A percentile compares a stretch with the other conserved stretches of the same genome.
phyloP scores from a whole-genome alignment of 1,284 basidiomycete genomes.

The Irpex lacteus region DNA sequence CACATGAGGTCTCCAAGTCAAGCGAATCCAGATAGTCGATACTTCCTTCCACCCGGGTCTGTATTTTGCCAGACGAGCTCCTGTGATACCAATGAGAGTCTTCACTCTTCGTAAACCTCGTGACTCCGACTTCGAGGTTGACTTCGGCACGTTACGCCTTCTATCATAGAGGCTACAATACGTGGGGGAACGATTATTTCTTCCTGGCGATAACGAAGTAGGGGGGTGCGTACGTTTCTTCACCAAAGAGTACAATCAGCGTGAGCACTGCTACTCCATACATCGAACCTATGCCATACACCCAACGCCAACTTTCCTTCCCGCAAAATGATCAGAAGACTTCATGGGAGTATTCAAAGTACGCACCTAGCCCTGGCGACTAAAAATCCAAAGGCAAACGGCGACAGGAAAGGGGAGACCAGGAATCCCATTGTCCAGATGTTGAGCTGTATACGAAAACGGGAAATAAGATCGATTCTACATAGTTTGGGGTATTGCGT shows the following conservation, averaged over 20 bases:
- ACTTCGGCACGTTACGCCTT: slow-evolving; percentile 33
- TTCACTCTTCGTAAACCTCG: slow-evolving; percentile 51
- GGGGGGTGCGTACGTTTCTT: slow-evolving; percentile 52
- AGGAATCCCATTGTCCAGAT: slow-evolving; percentile 75
- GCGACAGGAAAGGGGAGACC: slow-evolving; percentile 62
- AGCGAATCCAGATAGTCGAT: slow-evolving; percentile 43
- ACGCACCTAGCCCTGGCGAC: slow-evolving; percentile 51
- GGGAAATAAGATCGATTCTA: no score
- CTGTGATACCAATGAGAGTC: slow-evolving; percentile 68
- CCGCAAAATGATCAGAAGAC: no score
- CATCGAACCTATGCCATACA: slow-evolving; percentile 65
- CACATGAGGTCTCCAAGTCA: slow-evolving; percentile 66
- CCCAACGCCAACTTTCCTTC: slow-evolving; percentile 59
- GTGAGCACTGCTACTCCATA: slow-evolving; percentile 56
- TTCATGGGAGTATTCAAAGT: not conserved
- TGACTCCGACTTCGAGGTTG: slow-evolving; percentile 36
- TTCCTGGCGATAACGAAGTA: no score
- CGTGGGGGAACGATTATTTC: no score
- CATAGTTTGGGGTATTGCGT: not conserved
- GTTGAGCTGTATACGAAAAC: slow-evolving; percentile 43
- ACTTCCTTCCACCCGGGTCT: slow-evolving; percentile 51
- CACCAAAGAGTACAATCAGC: slow-evolving; percentile 56
- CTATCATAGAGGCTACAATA: slow-evolving; percentile 65
- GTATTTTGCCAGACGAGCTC: slow-evolving; percentile 57
- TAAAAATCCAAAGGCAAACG: slow-evolving; percentile 69